Conservation (phyloP, 345 rosid species). For the Lepidium aucheri region DNA sequence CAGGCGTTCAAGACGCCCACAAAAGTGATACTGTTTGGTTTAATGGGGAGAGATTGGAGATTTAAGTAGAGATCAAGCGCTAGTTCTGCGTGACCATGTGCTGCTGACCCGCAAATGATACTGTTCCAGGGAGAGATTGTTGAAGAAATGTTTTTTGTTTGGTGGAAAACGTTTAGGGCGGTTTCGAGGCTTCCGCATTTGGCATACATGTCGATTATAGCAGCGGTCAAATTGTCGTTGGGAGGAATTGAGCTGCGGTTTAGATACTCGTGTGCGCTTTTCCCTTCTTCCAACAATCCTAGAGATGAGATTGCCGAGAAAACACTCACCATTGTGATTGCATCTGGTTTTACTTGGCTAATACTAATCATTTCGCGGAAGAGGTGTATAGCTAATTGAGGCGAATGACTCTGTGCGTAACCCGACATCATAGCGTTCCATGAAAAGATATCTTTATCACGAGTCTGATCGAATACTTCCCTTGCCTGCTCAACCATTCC, state of each 20-base stretch:
- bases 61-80: slow-evolving; percentile 51
- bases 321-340: slow-evolving; percentile 77
- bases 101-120: slow-evolving; percentile 65
- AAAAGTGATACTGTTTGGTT: slow-evolving; percentile 58
- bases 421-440: slow-evolving; percentile 83
- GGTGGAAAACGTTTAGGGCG: slow-evolving; percentile 51
- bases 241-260: slow-evolving; percentile 33
- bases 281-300: slow-evolving; percentile 58
- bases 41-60: slow-evolving; percentile 36
- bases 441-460: slow-evolving; percentile 63
- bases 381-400: slow-evolving; percentile 43
- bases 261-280: slow-evolving; percentile 49
- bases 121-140: slow-evolving; percentile 84
- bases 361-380: slow-evolving; percentile 48
- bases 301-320: slow-evolving; percentile 57
- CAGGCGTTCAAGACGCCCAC: slow-evolving; percentile 74
- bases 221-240: slow-evolving; percentile 63
- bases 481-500: slow-evolving; percentile 53
- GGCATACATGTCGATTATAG: slow-evolving; percentile 84
- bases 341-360: slow-evolving; percentile 48
- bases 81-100: slow-evolving; percentile 54
- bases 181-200: slow-evolving; percentile 74
- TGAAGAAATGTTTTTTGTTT: slow-evolving; percentile 29
- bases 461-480: slow-evolving; percentile 48
- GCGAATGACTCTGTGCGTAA: slow-evolving; percentile 49